phyloP scores from a whole-genome alignment of 345 rosid species.

The Hypericum androsaemum region DNA sequence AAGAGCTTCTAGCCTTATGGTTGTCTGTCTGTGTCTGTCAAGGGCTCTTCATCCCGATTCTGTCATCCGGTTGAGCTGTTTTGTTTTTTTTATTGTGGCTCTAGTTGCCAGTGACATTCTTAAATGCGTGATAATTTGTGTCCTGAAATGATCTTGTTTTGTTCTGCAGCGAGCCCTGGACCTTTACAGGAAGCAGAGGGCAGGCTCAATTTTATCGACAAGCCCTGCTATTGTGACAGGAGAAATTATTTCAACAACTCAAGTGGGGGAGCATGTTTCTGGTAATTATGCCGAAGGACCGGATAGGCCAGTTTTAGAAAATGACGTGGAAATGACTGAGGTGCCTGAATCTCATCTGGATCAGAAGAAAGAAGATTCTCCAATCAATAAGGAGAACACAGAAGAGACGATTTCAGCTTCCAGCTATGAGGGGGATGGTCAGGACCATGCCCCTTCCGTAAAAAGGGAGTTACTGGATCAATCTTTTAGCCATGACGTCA shows the following conservation, averaged over 20 bases:
- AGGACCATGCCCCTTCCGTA: neutral
- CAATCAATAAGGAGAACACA: neutral
- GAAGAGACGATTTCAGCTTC: constrained; percentile 15
- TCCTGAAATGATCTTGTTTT: neutral
- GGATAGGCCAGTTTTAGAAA: constrained; percentile 10
- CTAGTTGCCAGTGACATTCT: no score
- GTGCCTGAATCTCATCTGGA: constrained; percentile 7
- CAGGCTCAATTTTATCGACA: constrained; percentile 31
- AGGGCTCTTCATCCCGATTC: neutral
- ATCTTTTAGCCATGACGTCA: constrained; percentile 11
- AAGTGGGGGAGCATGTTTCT: constrained; percentile 18
- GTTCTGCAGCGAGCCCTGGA: constrained; percentile 65
- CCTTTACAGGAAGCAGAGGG: constrained; percentile 64
- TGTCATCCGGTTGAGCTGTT: no score
- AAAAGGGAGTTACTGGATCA: constrained; percentile 13
- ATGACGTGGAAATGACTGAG: constrained; percentile 21
- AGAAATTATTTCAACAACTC: constrained; percentile 23
- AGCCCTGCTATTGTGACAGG: constrained; percentile 14
- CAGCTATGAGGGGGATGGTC: constrained; percentile 9
- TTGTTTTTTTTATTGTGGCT: no score
- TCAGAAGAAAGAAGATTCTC: constrained; percentile 16
- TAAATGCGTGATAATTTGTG: no score
- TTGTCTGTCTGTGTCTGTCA: no score
- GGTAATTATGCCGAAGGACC: constrained; percentile 8
- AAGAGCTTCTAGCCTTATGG: no score